Percentiles rank a stretch among this genome's conserved stretches.
Conservation (phyloP, 2,329 filamentous ascomycete genomes). For the Sphaerostilbella broomeana region DNA sequence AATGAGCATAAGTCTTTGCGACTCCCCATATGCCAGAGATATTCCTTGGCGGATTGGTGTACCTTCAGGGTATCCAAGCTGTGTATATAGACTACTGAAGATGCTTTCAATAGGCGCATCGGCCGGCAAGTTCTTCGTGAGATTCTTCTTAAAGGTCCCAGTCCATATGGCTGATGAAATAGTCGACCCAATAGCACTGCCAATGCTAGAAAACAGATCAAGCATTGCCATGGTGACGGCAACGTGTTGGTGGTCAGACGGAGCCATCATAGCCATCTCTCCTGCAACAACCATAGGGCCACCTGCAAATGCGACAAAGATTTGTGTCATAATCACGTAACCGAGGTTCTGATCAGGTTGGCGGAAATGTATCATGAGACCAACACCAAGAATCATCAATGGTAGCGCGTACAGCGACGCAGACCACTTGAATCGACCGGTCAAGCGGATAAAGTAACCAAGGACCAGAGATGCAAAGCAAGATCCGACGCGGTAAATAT, state of each 20-base stretch:
- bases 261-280: conserved; percentile 56
- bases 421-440: conserved; percentile 46
- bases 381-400: conserved; percentile 48
- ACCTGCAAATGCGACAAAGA: conserved; percentile 55
- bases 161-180: conserved; percentile 61
- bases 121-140: conserved; percentile 44
- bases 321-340: conserved; percentile 54
- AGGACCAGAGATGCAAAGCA: conserved; percentile 36
- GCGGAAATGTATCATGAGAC: conserved; percentile 56
- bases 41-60: conserved; percentile 48
- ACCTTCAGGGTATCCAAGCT: conserved; percentile 47
- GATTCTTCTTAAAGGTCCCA: conserved; percentile 46
- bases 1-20: conserved; percentile 46
- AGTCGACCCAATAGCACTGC: conserved; percentile 52
- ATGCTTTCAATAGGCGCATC: conserved; percentile 30
- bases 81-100: conserved; percentile 46
- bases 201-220: conserved; percentile 53
- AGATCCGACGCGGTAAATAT: conserved; percentile 41
- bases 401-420: conserved; percentile 44
- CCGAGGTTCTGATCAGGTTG: conserved; percentile 43
- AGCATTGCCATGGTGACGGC: conserved; percentile 56
- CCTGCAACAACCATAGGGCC: conserved; percentile 53
- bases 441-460: conserved; percentile 38
- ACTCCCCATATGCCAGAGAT: conserved; percentile 51
- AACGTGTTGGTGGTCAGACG: conserved; percentile 54